Base-by-base conservation (phyloP, 1,139 yeast genomes). In the Yamadazyma atlantica region DNA sequence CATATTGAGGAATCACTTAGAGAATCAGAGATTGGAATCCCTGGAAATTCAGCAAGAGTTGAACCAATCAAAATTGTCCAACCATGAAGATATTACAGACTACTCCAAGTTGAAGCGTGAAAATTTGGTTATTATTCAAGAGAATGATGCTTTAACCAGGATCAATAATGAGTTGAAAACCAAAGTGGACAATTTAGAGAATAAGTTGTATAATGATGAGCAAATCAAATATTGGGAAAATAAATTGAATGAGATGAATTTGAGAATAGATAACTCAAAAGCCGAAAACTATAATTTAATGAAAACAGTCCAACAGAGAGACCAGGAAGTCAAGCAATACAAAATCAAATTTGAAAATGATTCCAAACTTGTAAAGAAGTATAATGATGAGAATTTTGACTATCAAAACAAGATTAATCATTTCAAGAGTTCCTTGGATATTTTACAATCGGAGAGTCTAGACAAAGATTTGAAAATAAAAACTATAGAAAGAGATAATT, bases 351-450 rank as follows among this genome's bases (percentile, higher is more conserved):
- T 58, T 16, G 66, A 59, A 12, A 68, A 65, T 44, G 75, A 70
- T 45, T 43, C 60, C 4, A 60, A 54, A 36, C 59, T 69, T 33
- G 57, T 67, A 34, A 71, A 71, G 52, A 65, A 62, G 44, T 72
- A 69, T 44, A 71, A 71, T 45, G 75, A 70, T 49, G 77, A 71
- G 46, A 72, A 70, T 50, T 72, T 72, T 51, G 69, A 67, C 37
- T 69, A 54, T 46, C 74, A 69, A 38, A 71, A 73, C 40, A 66
- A 74, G 43, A 57, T 65, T 34, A 59, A 57, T 34, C 67, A 69
- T 36, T 62, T 58, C 40, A 60, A 60, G 42, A 55, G 63, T 31
- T 58, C 72, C 26, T 51, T 62, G 47, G 65, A 64, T 46, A 54
- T 64, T 36, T 53, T 67, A 43, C 66, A 66, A 50, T 55, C 53